Percentiles rank a stretch among this genome's conserved stretches.
Evolutionary conservation across 2,329 filamentous ascomycete genomes (phyloP).

Genomic region (Capronia coronata): DNA sequence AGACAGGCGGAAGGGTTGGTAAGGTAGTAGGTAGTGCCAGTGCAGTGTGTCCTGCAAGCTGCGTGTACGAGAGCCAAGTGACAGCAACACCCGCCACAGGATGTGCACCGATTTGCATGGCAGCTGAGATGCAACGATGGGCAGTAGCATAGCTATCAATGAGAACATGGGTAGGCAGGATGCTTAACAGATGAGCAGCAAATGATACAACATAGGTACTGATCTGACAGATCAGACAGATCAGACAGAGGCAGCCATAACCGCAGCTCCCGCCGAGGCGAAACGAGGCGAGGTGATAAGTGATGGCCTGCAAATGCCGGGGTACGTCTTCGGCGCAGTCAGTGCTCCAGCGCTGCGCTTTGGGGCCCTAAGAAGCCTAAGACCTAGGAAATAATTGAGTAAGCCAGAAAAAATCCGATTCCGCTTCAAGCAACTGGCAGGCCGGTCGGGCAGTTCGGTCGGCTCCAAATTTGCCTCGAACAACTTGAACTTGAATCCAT

Average conservation of each 20-base stretch:
- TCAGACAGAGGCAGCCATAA: too few species aligned
- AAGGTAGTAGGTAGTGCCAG: neutral
- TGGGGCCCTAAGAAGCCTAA: too few species aligned
- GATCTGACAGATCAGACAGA: too few species aligned
- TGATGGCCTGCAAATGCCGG: neutral
- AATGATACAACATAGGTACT: neutral
- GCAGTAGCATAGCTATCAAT: neutral
- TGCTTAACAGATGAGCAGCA: neutral
- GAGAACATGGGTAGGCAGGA: neutral
- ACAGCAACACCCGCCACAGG: slow-evolving; percentile 3
- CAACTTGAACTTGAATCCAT: slow-evolving; percentile 25
- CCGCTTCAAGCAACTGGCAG: neutral
- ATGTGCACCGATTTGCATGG: neutral
- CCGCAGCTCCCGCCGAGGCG: too few species aligned
- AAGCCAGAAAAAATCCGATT: slow-evolving; percentile 8
- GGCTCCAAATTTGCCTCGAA: slow-evolving; percentile 15
- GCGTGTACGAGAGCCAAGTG: slow-evolving; percentile 3
- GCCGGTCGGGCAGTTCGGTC: neutral
- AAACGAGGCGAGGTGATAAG: too few species aligned
- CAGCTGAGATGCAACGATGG: neutral
- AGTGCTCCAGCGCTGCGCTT: too few species aligned
- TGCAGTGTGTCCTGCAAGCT: neutral
- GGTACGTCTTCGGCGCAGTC: too few species aligned
- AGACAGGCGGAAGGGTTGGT: neutral
- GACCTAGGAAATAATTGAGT: neutral